Conservation (phyloP, 371 early-diverging fungal genomes). For the Amoeboaphelidium protococcarum region DNA sequence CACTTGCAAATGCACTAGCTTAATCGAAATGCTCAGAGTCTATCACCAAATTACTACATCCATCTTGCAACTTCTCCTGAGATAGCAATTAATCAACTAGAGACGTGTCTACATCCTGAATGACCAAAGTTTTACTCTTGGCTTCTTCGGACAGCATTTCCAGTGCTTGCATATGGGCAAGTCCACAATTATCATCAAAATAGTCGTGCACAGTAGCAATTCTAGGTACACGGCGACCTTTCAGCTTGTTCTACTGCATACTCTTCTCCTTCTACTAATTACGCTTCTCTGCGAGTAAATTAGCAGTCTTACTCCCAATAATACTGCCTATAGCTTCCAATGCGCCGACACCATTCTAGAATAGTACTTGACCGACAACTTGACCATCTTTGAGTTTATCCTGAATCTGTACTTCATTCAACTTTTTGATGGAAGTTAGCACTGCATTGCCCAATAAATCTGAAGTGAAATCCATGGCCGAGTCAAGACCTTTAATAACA, state of each 20-base stretch:
- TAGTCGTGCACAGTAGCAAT: neutral
- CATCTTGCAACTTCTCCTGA: neutral
- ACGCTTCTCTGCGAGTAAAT: neutral
- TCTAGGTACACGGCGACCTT: neutral
- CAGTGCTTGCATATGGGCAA: neutral
- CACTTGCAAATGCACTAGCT: neutral
- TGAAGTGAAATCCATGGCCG: slow-evolving; percentile 3
- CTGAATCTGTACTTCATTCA: too few relatives aligned
- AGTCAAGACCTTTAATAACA: neutral
- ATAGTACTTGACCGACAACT: neutral
- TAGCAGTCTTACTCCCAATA: neutral
- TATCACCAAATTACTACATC: neutral
- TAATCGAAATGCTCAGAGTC: neutral
- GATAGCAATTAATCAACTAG: neutral
- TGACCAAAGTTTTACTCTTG: too few relatives aligned
- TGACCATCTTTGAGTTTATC: too few relatives aligned
- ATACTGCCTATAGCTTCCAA: neutral
- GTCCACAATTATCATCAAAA: neutral
- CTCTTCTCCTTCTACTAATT: neutral
- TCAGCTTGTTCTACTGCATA: neutral
- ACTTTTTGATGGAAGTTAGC: slow-evolving; percentile 1
- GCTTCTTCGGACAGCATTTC: neutral
- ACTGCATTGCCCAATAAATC: slow-evolving; percentile 4
- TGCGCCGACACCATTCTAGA: neutral
- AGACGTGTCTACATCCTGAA: neutral